Base-by-base conservation (phyloP, 179 eudicot species). In the Carnegiea gigantea region DNA sequence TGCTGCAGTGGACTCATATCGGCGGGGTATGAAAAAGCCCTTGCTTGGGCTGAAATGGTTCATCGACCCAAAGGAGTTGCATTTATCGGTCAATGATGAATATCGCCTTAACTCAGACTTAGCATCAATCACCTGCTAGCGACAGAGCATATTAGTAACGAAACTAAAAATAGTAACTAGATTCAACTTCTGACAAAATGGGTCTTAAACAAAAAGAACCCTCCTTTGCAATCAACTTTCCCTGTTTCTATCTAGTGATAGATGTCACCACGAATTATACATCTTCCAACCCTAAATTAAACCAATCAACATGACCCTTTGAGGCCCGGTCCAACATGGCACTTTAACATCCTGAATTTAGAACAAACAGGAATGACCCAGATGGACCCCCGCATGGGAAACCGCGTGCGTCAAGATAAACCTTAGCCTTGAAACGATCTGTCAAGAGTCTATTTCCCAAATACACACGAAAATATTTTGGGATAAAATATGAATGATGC, bases 1-100 rank as follows among this genome's bases (percentile, higher is more conserved):
- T 46, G 98, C 93, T 77, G 92, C 88, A 20, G 97, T 92, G 53
- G 98, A 91, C 88, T 92, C 97, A 59, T 76, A 85, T 64, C 97
- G 89, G 15, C 77, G 76, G 18, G 89, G 84, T 65, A 82, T 26
- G 30, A 81, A 78, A 51, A 82, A 51, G 67, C 72, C 86, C 82
- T 80, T 91, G 77, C 62, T 84, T 38, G 80, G 70, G 70, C 71
- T 82, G 57, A 86, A 81, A 62, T 85, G 77, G 72, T 79, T 74
- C 24, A 57, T 60, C 30, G 86, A 74, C 46, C 75, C 85, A 64
- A 73, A 46, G 17, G 80, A 12, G 60, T 82, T 82, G 79, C 85
- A 71, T 68, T 78, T 83, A 59, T 82, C 86, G 6, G 79, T 51
- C 23, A 90, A 57, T n/a, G 88, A 87, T 0, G 96, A 92, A 84